Evolutionary conservation across 1,139 yeast species (phyloP), one percentile per base, ranked within the genome.

Genomic region (Debaryomyces singareniensis): DNA sequence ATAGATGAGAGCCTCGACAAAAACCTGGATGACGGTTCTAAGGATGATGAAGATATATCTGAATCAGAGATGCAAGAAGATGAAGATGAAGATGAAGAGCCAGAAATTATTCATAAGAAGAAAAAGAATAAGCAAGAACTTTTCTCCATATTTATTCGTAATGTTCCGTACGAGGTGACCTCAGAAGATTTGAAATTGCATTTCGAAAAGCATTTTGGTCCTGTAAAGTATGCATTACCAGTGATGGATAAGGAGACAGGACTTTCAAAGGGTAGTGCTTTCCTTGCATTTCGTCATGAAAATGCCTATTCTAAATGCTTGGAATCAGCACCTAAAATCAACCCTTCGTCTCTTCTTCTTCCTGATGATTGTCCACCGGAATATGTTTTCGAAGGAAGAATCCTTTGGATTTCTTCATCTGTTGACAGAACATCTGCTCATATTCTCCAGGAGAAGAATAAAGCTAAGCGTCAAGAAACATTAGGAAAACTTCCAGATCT

Each of bases 81-180:
- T 0, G 56, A 52, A 7, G 57, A 53, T 24, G 52, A 50, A 29
- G 58, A 54, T 10, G 40, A 51, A 29, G 58, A 54, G 7, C 40
- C 42, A 29, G 56, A 55, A 33, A 55, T 52, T 27, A 57, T 53
- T 26, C 53, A 47, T 16, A 61, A 54, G 39, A 55, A 59, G 29
- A 67, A 68, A 38, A 53, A 55, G 29, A 81, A 82, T 53, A 78
- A 63, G 52, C 81, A 75, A 52, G 91, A 81, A 44, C 62, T 73
- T n/a, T 81, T 46, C 44, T 69, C 89, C 6, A 59, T 91, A 15
- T 91, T 91, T 51, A 86, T 91, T 5, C 77, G 97, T 52, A 91
- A 91, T 49, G 77, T 93, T 28, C 97, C 98, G 4, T 93, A 91
- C 47, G 96, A 87, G 53, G 94, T 96, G 5, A 87, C 94, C 21